These are phyloP conservation scores for Penicillium daleae DNA, from an alignment of 495 filamentous ascomycete species.

Conservation along the genomic window DNA sequence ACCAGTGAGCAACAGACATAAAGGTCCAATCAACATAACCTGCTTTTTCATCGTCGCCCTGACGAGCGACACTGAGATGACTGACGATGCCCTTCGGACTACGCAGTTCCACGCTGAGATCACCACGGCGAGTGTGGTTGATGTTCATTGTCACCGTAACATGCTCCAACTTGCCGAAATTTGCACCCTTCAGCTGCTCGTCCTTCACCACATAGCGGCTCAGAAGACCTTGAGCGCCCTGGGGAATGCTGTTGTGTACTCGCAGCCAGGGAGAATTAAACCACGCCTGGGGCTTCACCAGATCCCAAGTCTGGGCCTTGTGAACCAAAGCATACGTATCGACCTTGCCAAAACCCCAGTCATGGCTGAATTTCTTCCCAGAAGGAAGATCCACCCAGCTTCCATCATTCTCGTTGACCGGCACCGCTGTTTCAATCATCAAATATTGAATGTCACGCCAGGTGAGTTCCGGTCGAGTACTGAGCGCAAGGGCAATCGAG, in stretches of 20 bases:
- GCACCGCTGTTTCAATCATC: constrained; percentile 80
- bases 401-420: constrained; percentile 70
- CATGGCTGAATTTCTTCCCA: constrained; percentile 88
- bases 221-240: constrained; percentile 80
- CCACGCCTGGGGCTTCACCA: constrained; percentile 98
- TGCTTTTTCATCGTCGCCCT: constrained; percentile 58
- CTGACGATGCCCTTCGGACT: constrained; percentile 82
- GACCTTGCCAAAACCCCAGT: constrained; percentile 93
- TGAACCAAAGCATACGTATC: constrained; percentile 87
- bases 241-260: constrained; percentile 82
- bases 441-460: constrained; percentile 97
- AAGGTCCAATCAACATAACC: constrained; percentile 99
- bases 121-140: constrained; percentile 80
- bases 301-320: constrained; percentile 79
- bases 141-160: constrained; percentile 98
- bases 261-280: constrained; percentile 90
- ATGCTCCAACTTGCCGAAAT: constrained; percentile 85
- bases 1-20: constrained; percentile 97
- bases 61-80: constrained; percentile 76
- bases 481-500: constrained; percentile 88
- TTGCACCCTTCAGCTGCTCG: constrained; percentile 76
- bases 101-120: constrained; percentile 89
- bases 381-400: constrained; percentile 81
- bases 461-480: constrained; percentile 80
- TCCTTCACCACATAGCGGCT: constrained; percentile 77